Evolutionary conservation across 108 stramenopile species (phyloP).

Genomic region (Nitzschia sp.): DNA sequence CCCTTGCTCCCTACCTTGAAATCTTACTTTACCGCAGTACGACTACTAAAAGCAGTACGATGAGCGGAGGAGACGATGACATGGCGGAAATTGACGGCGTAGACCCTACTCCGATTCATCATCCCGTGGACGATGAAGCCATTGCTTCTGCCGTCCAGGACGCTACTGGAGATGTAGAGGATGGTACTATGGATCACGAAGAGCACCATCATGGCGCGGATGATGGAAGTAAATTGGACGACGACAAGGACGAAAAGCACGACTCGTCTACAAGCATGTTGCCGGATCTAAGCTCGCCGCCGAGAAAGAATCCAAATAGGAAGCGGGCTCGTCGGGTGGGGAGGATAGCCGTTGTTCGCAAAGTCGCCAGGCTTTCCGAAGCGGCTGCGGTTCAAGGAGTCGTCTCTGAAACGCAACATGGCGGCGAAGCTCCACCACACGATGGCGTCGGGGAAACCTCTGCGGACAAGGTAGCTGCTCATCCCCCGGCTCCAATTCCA

Average conservation of each 20-base stretch:
- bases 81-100: neutral
- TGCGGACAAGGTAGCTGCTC: neutral
- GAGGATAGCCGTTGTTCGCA: conserved; percentile 5
- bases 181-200: neutral
- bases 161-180: conserved; percentile 10
- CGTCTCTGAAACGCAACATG: neutral
- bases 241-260: neutral
- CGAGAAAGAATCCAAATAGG: neutral
- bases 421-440: conserved; percentile 16
- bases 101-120: conserved; percentile 11
- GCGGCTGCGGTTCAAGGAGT: neutral
- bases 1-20: too few species aligned
- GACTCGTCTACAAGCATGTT: neutral
- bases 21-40: neutral
- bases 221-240: neutral
- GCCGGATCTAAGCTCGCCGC: neutral
- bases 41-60: too few species aligned
- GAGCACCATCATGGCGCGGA: neutral
- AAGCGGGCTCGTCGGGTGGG: conserved; percentile 21
- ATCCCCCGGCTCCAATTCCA: neutral
- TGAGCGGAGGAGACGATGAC: conserved; percentile 7
- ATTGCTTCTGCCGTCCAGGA: conserved; percentile 9
- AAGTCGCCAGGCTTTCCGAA: neutral
- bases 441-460: conserved; percentile 20
- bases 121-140: conserved; percentile 17